Conservation (phyloP, 768 basidiomycete genomes). For the Trametes cinnabarina region DNA sequence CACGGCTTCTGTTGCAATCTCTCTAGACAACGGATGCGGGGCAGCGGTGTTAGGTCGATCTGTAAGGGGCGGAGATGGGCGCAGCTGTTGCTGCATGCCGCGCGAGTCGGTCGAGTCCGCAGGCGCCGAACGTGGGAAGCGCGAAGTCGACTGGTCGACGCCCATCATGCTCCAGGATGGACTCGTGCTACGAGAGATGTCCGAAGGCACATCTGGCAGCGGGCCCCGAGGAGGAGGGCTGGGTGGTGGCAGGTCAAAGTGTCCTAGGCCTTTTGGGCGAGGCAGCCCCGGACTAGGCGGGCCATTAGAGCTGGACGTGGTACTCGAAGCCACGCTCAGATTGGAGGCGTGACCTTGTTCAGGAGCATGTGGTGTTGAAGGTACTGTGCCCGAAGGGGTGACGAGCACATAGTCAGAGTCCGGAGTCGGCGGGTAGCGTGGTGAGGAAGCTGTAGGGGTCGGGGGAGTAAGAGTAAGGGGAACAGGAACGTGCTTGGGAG, state of each 20-base stretch:
- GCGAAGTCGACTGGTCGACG: slow-evolving; percentile 10
- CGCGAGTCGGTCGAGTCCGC: slow-evolving; percentile 17
- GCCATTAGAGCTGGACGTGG: slow-evolving; percentile 1
- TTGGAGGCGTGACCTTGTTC: slow-evolving; percentile 1
- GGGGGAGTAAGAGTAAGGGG: slow-evolving; percentile 24
- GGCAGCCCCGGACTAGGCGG: slow-evolving; percentile 12
- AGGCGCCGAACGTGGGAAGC: slow-evolving; percentile 20
- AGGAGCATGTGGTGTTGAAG: background rate
- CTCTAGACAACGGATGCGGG: slow-evolving; percentile 11
- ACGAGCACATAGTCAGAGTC: slow-evolving; percentile 21
- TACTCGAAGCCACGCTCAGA: slow-evolving; percentile 1
- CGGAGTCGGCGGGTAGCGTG: slow-evolving; percentile 10
- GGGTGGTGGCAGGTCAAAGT: slow-evolving; percentile 27
- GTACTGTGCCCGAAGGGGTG: slow-evolving; percentile 15
- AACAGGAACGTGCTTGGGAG: slow-evolving; percentile 22
- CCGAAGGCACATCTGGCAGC: slow-evolving; percentile 23
- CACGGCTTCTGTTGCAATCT: slow-evolving; percentile 6
- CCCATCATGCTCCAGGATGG: slow-evolving; percentile 18
- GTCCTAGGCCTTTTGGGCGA: slow-evolving; percentile 24
- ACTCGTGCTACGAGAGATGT: slow-evolving; percentile 19
- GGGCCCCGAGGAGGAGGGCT: slow-evolving; percentile 27
- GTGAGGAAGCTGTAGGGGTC: slow-evolving; percentile 14
- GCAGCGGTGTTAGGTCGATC: slow-evolving; percentile 10
- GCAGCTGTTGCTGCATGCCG: slow-evolving; percentile 10
- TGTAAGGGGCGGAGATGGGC: background rate